These are phyloP conservation scores for Lavandula angustifolia DNA, from an alignment of 257 asterid genomes.

Conservation along the genomic window DNA sequence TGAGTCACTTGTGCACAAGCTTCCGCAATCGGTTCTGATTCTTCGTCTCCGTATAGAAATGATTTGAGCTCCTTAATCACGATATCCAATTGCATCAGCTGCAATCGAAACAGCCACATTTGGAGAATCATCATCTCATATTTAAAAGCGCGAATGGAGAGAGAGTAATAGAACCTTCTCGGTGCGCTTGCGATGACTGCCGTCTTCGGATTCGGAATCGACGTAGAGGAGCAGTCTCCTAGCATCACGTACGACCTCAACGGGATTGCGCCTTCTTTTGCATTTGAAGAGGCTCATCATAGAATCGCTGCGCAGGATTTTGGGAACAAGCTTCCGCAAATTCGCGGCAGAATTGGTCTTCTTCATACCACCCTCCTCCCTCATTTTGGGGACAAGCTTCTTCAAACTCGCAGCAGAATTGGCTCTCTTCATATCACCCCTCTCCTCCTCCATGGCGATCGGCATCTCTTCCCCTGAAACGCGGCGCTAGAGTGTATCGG, in stretches of 20 bases:
- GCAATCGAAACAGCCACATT: conserved; percentile 29
- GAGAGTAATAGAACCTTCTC: conserved; percentile 34
- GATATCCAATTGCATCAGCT: conserved; percentile 63
- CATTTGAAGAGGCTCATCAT: conserved; percentile 61
- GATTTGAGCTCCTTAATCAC: conserved; percentile 62
- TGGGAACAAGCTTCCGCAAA: conserved; percentile 53
- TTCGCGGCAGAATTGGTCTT: conserved; percentile 37
- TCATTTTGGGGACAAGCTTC: no score
- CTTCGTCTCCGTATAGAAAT: conserved; percentile 68
- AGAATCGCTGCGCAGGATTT: conserved; percentile 47
- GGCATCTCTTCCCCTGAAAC: conserved; percentile 49
- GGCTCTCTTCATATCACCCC: no score
- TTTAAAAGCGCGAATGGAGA: no score
- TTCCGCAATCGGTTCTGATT: conserved; percentile 76
- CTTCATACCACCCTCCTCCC: not conserved
- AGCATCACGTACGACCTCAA: conserved; percentile 53
- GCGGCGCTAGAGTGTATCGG: not conserved
- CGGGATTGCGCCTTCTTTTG: conserved; percentile 53
- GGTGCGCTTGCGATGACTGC: conserved; percentile 38
- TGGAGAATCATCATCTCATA: no score
- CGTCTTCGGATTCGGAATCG: conserved; percentile 31
- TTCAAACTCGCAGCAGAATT: no score
- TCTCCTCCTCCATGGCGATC: conserved; percentile 34
- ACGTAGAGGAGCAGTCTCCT: conserved; percentile 47
- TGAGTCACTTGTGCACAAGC: conserved; percentile 73